Conservation (phyloP, 2,329 filamentous ascomycete genomes). For the Botrytis paeoniae region DNA sequence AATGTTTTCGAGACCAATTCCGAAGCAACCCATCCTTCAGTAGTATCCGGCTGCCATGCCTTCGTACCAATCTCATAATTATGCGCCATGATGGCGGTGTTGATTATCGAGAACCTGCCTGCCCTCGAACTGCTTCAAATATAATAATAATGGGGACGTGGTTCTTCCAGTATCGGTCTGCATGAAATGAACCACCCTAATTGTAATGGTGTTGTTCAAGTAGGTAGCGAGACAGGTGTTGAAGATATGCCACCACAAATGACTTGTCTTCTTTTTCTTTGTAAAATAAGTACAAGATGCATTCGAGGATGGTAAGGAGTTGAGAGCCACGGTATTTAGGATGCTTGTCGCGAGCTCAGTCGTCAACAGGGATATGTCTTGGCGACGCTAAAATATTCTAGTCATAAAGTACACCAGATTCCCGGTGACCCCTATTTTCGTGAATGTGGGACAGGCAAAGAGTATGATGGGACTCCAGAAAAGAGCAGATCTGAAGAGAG, state of each 20-base stretch:
- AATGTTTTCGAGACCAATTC: conserved; percentile 84
- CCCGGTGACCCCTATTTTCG: conserved; percentile 17
- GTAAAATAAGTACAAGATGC: conserved; percentile 20
- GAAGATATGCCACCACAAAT: conserved; percentile 23
- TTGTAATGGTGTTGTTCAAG: conserved; percentile 9
- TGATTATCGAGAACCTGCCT: conserved; percentile 22
- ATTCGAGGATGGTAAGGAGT: conserved; percentile 18
- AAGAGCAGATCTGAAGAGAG: not conserved
- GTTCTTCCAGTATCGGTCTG: conserved; percentile 29
- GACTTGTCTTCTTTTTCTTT: conserved; percentile 15
- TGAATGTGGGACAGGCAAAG: not conserved
- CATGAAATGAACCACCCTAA: conserved; percentile 28
- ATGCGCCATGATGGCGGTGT: conserved; percentile 67
- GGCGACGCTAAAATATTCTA: conserved; percentile 20
- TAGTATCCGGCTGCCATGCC: conserved; percentile 96
- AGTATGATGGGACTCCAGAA: not conserved
- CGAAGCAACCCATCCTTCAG: conserved; percentile 96
- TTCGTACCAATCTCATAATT: conserved; percentile 94
- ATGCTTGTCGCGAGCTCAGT: conserved; percentile 20
- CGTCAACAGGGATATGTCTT: conserved; percentile 18
- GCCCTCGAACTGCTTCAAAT: conserved; percentile 28
- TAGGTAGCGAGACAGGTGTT: conserved; percentile 8
- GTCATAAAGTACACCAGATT: not conserved
- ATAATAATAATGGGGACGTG: conserved; percentile 25
- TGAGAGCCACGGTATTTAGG: conserved; percentile 18